Base-by-base conservation (phyloP, 169 alveolate species). In the Blepharisma undulans region DNA sequence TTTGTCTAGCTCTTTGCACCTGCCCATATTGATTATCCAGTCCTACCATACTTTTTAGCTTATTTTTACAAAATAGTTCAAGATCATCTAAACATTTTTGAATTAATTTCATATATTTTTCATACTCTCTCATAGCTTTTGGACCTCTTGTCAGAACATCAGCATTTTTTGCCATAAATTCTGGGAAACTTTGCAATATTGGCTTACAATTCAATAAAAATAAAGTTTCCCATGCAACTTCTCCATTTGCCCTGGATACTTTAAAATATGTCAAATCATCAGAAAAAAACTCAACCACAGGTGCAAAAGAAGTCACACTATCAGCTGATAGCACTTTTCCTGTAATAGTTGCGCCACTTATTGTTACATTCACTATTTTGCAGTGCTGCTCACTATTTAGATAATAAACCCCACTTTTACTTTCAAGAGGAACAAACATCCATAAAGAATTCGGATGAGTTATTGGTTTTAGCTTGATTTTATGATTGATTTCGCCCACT, bases 191-290 rank as follows among this genome's bases (percentile, higher is more conserved):
- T n/a, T 29, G 61, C 7, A 86, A 32, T 21, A 86, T 32, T 25
- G 90, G 90, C 29, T 72, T 61, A 14, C 90, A 86, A 27, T 86
- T 25, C 12, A 86, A 18, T n/a, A 86, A 18, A 36, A 86, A 86
- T 3, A 86, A 71, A 29, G 82, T 66, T 86, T 86, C 90, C 80
- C 80, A 72, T 0, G 72, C 82, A 19, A 66, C 48, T 86, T 86
- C 72, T 29, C 61, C 82, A n/a, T 72, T 34, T 25, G 84, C 90
- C 27, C 61, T 60, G 1, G 72, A 22, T 0, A 71, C n/a, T 72
- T 86, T 86, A 71, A 66, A 86, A 22, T 25, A 21, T 7, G 33
- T 25, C 25, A 21, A 19, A 72, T 82, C 89, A 22, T 82, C 89
- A 2, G 77, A 32, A 29, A 21, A 29, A 29, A 27, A 21, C 30